Base-by-base conservation (phyloP, 2,329 filamentous ascomycete genomes). In the Samsoniella hepiali region DNA sequence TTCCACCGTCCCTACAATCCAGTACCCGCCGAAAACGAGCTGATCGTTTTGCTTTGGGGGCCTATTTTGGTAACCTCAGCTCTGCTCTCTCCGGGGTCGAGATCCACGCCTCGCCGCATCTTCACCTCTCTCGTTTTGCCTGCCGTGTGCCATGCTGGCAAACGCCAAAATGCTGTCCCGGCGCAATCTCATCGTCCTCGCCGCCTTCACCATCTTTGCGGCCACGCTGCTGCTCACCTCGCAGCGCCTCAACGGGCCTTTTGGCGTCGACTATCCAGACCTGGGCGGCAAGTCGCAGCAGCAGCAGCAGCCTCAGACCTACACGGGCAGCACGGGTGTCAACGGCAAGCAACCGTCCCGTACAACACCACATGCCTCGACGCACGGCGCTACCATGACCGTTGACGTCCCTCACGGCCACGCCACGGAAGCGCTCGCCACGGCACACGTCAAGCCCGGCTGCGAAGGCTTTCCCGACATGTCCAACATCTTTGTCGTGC, bases 401-500 rank as follows among this genome's bases (percentile, higher is more conserved):
- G 56, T 58, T n/a, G 34, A n/a, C 56, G 32, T 47, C 9, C 55
- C 55, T 22, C 38, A 47, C 4, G 32, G n/a, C 27, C 7, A 34
- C 32, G 9, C 36, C 31, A 55, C 40, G n/a, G 40, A 47, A 42
- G 22, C 40, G 6, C 40, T 38, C 27, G 32, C 38, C 27, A 10
- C 27, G 13, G 34, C 29, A 5, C 27, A 9, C 22, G 44, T 51
- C 55, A 72, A 74, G 45, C 69, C 72, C 50, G 58, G 72, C 5
- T 79, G 78, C 71, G 73, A 71, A 29, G 65, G 68, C 54, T 78
- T 82, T 55, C 78, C 80, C 11, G 75, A 81, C 63, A 78, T 76
- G 11, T 78, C 78, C 51, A 77, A 78, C 66, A 75, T 83, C 40
- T 72, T 82, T 34, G 73, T 86, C 32, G 72, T 86, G 54, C 79